Evolutionary conservation across 1,139 yeast species (phyloP), one percentile per base, ranked within the genome.

Genomic region (Yamadazyma sp.): DNA sequence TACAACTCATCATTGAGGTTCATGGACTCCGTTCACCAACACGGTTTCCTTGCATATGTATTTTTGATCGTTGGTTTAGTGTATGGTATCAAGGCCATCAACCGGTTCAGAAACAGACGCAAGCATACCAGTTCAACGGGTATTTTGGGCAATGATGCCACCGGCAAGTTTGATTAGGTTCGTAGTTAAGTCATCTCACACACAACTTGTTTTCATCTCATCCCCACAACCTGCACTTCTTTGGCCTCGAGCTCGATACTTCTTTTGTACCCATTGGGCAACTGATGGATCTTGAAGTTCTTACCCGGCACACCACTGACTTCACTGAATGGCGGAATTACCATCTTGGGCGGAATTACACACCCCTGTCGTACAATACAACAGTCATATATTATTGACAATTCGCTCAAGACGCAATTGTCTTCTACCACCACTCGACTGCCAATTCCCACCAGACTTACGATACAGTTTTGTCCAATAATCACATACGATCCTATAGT

Each of bases 351-450:
- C 0, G 90, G 86, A 2, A 85, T 54, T 4, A 57, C 60, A 0
- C 82, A 63, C 14, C 70, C 70, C 25, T 66, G 63, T 13, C 70
- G 69, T 2, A 85, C 63, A 9, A 77, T 53, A 28, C 81, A 82
- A 48, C 86, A 79, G 49, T 83, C 89, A 46, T 80, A 77, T 23
- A 85, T 61, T n/a, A 80, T 69, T 5, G 75, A 63, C 37, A 70
- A 61, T 42, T 68, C 64, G 8, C 76, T 66, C 17, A 76, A 45
- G 0, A 41, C 35, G 42, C 77, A 72, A 28, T 62, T 46, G 0
- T 51, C 46, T 20, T 75, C 89, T 4, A 85, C 62, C 8, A 64
- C 46, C 22, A 84, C 85, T 37, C 85, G 57, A 43, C 66, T 70
- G 1, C 90, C 92, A 11, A 85, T 70, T 32, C 61, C 65, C 2